Base-by-base conservation (phyloP, 2,329 filamentous ascomycete species). In the Talaromyces verruculosus region DNA sequence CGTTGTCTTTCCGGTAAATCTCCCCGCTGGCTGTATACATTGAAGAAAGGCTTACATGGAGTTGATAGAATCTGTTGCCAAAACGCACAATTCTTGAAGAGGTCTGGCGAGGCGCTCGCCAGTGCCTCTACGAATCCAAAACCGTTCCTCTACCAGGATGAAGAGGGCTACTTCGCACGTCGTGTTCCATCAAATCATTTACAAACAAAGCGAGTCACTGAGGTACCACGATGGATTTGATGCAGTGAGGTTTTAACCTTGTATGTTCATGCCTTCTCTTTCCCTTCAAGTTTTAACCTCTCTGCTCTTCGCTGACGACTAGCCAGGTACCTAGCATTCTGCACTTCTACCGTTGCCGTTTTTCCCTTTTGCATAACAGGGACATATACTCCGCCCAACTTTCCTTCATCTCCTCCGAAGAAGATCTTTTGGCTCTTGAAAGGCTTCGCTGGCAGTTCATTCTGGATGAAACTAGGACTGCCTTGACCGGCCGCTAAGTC, bases 81-180 rank as follows among this genome's bases (percentile, higher is more conserved):
- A 81, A 87, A 66, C 82, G 91, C 65, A 84, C 82, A 59, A 89
- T 96, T 64, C 83, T 98, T 33, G 93, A 97, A 81, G 85, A 88
- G 71, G 94, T 98, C 1, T 98, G 95, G 95, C 88, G 92, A 71
- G 94, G 93, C 0, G 87, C 90, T 2, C 86, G 91, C 70, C 88
- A 86, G 65, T 97, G 93, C 79, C 81, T 99, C 67, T 96, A 93
- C 76, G 92, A 91, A 75, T 83, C 83, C 4, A 85, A 84, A 68
- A 76, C 77, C 67, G 83, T 75, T 80, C 68, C 63, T 55, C 59
- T 53, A 35, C 65, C 62, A 0, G 45, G 59, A 28, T 67, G 63
- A 45, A 41, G 45, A n/a, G 67, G 37, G 61, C 37, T 65, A 30
- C 5, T 39, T 22, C 10, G 53, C 53, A 15, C 11, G 30, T 57